Base-by-base conservation (phyloP, 805 yeast genomes). In the Monosporozyma siamensis region DNA sequence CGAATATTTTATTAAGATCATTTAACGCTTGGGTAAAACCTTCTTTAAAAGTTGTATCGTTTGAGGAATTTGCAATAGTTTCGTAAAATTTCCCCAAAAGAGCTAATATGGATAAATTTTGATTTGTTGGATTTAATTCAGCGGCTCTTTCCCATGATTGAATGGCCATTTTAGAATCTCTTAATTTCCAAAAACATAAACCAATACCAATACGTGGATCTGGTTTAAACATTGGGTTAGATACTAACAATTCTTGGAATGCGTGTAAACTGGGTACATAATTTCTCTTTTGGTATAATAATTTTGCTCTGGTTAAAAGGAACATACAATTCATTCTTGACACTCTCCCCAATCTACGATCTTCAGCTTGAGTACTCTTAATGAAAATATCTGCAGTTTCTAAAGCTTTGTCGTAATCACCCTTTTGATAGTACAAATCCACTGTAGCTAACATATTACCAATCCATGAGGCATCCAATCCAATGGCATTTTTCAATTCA, bases 151-250 rank as follows among this genome's bases (percentile, higher is more conserved):
- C 74, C 97, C 97, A 92, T 0, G 97, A 82, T 39, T 68, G 66
- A 6, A 73, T 56, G 0, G 98, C 97, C 67, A 86, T 74, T 40
- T 73, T 74, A 48, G 76, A 74, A 59, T 86, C 95, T 41, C 82
- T 82, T 47, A 92, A 67, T 46, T 76, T 76, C 97, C 97, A 92
- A 58, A 80, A 90, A 62, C 97, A 89, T 49, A 92, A 67, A 27
- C 98, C 99, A 47, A 90, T 77, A 23, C 97, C 99, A 46, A 92
- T 74, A 62, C 99, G 72, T 15, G 97, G 94, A 65, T 90, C 97
- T 4, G 97, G 97, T 51, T 75, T 74, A 51, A 82, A 66, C 29
- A 82, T 59, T 2, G 97, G 97, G 48, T 87, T 80, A 39, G 80
- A 69, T 26, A 80, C 71, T 49, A 92, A 68, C 6, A 84, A 80